Base-by-base conservation (phyloP, 495 filamentous ascomycete species). In the Penicillium nucicola region DNA sequence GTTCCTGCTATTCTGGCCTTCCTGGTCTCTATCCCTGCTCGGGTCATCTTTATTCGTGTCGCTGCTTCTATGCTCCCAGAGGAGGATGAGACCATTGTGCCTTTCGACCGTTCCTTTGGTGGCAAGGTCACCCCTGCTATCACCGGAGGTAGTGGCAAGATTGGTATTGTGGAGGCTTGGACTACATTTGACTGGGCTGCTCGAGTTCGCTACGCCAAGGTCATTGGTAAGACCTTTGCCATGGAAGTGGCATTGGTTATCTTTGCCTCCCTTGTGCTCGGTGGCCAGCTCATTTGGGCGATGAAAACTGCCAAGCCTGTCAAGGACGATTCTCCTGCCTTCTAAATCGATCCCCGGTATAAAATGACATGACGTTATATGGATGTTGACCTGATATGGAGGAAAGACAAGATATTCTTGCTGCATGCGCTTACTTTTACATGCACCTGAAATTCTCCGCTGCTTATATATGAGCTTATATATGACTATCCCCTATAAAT, bases 21-120 rank as follows among this genome's bases (percentile, higher is more conserved):
- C 36, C 60, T 83, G 28, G 61, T 88, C 39, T 62, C 77, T 38
- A 66, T 90, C 50, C 87, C 87, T 5, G 82, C 81, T 11, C 68
- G 66, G 7, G 84, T 86, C 12, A 79, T 80, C 23, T 77, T 86
- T 33, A 72, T 81, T 51, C 85, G 87, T 46, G 79, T 90, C 18
- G 84, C 89, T 38, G 86, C 87, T 13, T 85, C 84, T 4, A 77
- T 88, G 63, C 79, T 90, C 1, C 75, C 84, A 0, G 84, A 88
- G 48, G 75, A 80, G 20, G 70, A 88, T 39, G 83, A 90, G 64
- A 77, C 82, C 3, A 87, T 91, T 50, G 83, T 90, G 38, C 81
- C 84, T n/a, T 89, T 90, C 45, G 87, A 90, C 69, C 80, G 84
- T 41, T 80, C 75, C 39, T 88, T 88, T 51, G 81, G 76, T 33